A percentile compares a stretch with the other conserved stretches of the same genome.
Conservation (phyloP, 2,329 filamentous ascomycete species). For the Neospermospora avenae region DNA sequence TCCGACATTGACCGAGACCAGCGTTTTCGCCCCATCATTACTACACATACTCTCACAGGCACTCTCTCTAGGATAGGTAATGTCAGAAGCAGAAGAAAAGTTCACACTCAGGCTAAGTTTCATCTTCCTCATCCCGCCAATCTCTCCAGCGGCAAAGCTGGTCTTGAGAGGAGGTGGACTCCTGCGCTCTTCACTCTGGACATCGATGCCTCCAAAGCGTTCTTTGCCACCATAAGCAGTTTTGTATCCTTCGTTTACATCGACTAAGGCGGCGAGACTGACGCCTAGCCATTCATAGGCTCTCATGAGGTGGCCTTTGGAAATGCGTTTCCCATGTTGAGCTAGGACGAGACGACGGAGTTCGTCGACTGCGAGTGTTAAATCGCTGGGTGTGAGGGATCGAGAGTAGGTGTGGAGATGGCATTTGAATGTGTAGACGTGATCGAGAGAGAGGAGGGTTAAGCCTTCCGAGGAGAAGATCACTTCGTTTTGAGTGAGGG, state of each 20-base stretch:
- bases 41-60: not conserved
- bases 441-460: conserved; percentile 57
- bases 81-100: not conserved
- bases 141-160: conserved; percentile 14
- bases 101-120: not conserved
- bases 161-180: conserved; percentile 24
- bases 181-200: conserved; percentile 35
- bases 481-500: conserved; percentile 56
- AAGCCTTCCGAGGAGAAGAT: conserved; percentile 59
- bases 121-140: conserved; percentile 12
- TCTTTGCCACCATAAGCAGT: conserved; percentile 52
- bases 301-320: conserved; percentile 48
- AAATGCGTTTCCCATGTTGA: conserved; percentile 47
- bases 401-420: conserved; percentile 56
- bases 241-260: conserved; percentile 55
- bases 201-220: conserved; percentile 45
- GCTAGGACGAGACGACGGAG: conserved; percentile 57
- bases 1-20: conserved; percentile 17
- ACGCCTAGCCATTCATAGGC: conserved; percentile 58
- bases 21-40: conserved; percentile 1
- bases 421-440: conserved; percentile 62
- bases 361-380: conserved; percentile 62
- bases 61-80: not conserved
- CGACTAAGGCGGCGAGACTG: conserved; percentile 46
- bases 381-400: conserved; percentile 36